Evolutionary conservation across 2,329 filamentous ascomycete species (phyloP), one percentile per base, ranked within the genome.

Genomic region (Diaporthe vexans): DNA sequence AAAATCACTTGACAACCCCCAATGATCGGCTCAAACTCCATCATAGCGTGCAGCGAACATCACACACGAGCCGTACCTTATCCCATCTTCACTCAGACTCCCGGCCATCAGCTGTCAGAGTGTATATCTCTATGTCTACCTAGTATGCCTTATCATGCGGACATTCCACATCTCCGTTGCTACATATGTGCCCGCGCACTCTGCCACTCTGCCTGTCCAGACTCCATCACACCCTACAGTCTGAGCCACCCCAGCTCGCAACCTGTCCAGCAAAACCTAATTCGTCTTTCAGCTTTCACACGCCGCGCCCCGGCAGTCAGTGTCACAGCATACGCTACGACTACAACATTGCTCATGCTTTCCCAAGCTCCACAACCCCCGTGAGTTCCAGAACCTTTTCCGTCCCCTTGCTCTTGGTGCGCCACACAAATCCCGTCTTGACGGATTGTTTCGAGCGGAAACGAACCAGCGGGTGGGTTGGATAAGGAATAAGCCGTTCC

Each of bases 381-480:
- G 37, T 40, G 48, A 21, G 33, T 68, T 68, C 63, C 63, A 68
- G 48, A 68, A 68, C 63, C 63, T 68, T 67, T 68, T 43, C 40
- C 40, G 15, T 5, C 1, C 40, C 15, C 15, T 54, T 15, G 1
- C 56, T 26, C 6, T 6, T 13, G n/a, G 19, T 54, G 46, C 46
- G 48, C 33, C 46, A 40, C 48, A 52, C 46, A 37, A 35, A 5
- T 68, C 48, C 63, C 43, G 48, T 68, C 26, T 54, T 54, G 63
- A 68, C 48, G 63, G 63, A 54, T 54, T 68, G 63, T 68, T 54
- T 68, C 63, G 63, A 68, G 48, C 48, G 33, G 63, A 68, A 54
- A 68, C 63, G 63, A 54, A 15, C 15, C 52, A 21, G 61, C 29
- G 26, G 43, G 37, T 40, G 37, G 37, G 37, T 40, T 40, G 37